A percentile compares a stretch with the other conserved stretches of the same genome.
phyloP scores from a whole-genome alignment of 1,284 basidiomycete genomes.

The Heterobasidion parviporum region DNA sequence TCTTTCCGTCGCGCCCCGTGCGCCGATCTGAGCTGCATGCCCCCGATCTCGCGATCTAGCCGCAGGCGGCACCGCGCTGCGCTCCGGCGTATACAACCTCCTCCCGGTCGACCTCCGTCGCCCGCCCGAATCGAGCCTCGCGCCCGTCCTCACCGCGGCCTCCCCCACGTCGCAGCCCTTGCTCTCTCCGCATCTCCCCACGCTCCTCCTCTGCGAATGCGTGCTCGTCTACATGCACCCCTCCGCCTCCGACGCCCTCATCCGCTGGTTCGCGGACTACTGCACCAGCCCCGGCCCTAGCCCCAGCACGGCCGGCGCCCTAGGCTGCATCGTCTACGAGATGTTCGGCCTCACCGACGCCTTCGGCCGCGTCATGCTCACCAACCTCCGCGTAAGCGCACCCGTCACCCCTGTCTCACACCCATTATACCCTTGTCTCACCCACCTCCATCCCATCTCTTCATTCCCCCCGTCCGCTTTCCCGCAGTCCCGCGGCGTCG shows the following conservation, averaged over 20 bases:
- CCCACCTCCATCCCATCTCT: too few species aligned
- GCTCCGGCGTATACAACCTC: slow-evolving; percentile 64
- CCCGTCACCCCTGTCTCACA: neutral
- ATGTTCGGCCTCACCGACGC: slow-evolving; percentile 82
- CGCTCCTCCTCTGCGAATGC: slow-evolving; percentile 85
- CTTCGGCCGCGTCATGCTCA: slow-evolving; percentile 84
- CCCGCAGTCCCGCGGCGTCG: slow-evolving; percentile 60
- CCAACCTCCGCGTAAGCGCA: slow-evolving; percentile 63
- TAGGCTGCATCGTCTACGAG: slow-evolving; percentile 75
- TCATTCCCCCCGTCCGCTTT: neutral
- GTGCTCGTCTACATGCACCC: slow-evolving; percentile 86
- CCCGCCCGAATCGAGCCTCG: slow-evolving; percentile 35
- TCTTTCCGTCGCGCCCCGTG: neutral
- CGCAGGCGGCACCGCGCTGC: slow-evolving; percentile 63
- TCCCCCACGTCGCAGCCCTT: slow-evolving; percentile 20
- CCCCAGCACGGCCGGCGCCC: slow-evolving; percentile 11
- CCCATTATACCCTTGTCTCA: too few species aligned
- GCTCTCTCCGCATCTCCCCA: slow-evolving; percentile 64
- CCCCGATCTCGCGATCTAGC: slow-evolving; percentile 24
- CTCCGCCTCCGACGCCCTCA: slow-evolving; percentile 45
- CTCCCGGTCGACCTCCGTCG: slow-evolving; percentile 69
- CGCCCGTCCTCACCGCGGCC: slow-evolving; percentile 22
- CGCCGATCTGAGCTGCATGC: neutral
- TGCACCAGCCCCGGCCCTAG: slow-evolving; percentile 22
- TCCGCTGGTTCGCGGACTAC: slow-evolving; percentile 67